phyloP scores from a whole-genome alignment of 208 protist genomes.

The Naegleria lovaniensis region DNA sequence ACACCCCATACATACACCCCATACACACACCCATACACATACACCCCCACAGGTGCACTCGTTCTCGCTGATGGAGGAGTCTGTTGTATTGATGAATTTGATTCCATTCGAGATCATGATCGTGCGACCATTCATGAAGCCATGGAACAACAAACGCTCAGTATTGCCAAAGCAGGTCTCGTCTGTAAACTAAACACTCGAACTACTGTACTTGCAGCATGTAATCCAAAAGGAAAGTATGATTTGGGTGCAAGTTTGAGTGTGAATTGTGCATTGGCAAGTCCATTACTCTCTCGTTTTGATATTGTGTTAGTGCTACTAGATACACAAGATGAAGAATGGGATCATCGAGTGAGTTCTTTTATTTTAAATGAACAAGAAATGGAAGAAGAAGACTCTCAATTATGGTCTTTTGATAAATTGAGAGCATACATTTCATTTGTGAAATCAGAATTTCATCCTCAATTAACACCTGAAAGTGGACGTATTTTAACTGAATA shows the following conservation, averaged over 20 bases:
- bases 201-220: slow-evolving; percentile 85
- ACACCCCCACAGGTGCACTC: slow-evolving; percentile 48
- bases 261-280: slow-evolving; percentile 46
- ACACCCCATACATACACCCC: not conserved
- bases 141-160: slow-evolving; percentile 96
- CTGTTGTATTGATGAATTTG: slow-evolving; percentile 96
- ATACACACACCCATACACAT: not conserved
- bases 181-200: slow-evolving; percentile 88
- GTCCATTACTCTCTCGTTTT: slow-evolving; percentile 87
- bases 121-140: slow-evolving; percentile 91
- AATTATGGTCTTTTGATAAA: slow-evolving; percentile 44
- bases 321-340: slow-evolving; percentile 69
- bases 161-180: slow-evolving; percentile 76
- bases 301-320: slow-evolving; percentile 91
- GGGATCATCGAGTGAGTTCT: slow-evolving; percentile 70
- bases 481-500: slow-evolving; percentile 48
- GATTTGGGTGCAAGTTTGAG: slow-evolving; percentile 66
- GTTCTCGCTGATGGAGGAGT: slow-evolving; percentile 92
- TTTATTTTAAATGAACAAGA: slow-evolving; percentile 47
- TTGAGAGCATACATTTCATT: slow-evolving; percentile 39
- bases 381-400: slow-evolving; percentile 23
- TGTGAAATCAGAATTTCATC: slow-evolving; percentile 38
- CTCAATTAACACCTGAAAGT: slow-evolving; percentile 32
- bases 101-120: slow-evolving; percentile 83
- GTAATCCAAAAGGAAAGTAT: slow-evolving; percentile 83